These are phyloP conservation scores for Diaporthe vexans DNA, from an alignment of 2,329 filamentous ascomycete genomes.

Conservation along the genomic window DNA sequence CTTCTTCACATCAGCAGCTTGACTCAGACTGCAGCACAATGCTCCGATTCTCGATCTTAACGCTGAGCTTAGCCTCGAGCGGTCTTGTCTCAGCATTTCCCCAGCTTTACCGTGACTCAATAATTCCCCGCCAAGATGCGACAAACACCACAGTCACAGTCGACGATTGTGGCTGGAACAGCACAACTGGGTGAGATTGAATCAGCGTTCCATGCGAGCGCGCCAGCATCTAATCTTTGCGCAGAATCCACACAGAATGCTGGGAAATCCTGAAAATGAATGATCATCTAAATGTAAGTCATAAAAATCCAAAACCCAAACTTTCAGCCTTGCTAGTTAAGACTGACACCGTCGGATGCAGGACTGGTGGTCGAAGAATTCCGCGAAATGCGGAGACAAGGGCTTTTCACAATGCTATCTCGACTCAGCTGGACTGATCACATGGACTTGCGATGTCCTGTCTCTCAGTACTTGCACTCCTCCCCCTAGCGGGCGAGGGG, in stretches of 20 bases:
- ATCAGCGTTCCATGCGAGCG: not conserved
- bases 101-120: not conserved
- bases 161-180: constrained; percentile 7
- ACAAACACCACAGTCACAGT: constrained; percentile 12
- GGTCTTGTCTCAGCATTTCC: constrained; percentile 22
- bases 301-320: not conserved
- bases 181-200: constrained; percentile 12
- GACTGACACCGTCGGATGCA: not conserved
- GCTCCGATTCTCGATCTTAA: not conserved
- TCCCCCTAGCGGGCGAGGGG: constrained; percentile 16
- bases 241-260: constrained; percentile 16
- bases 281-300: constrained; percentile 12
- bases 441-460: constrained; percentile 19
- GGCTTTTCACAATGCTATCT: constrained; percentile 23
- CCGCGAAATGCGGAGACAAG: constrained; percentile 18
- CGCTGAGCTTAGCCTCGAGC: constrained; percentile 13
- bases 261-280: constrained; percentile 20
- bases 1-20: not conserved
- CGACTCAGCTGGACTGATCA: constrained; percentile 20
- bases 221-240: not conserved
- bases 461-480: constrained; percentile 20
- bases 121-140: not conserved
- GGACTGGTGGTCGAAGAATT: constrained; percentile 31
- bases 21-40: not conserved
- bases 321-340: not conserved